Evolutionary conservation across 108 stramenopile genomes (phyloP), one percentile per base, ranked within the genome.

Genomic region (Craspedostauros australis): DNA sequence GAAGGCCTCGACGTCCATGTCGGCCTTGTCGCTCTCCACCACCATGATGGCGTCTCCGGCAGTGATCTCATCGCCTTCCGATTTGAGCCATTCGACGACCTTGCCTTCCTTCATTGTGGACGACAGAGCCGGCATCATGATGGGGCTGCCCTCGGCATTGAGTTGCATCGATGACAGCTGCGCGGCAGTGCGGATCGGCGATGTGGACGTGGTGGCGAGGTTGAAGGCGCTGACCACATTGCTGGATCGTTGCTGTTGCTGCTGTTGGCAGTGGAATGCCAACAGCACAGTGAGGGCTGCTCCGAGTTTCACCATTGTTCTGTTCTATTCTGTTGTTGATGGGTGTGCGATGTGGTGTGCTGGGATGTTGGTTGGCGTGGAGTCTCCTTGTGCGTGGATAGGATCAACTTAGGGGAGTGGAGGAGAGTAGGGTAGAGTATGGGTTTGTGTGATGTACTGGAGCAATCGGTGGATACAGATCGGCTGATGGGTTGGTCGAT

Each of bases 41-140:
- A 94, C 89, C 81, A 94, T 86, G 50, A 91, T 80, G 22, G 91
- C 75, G 38, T 96, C 93, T 5, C 91, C 91, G 3, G 85, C 89
- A 54, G 82, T 64, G 32, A 96, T 81, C 52, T 66, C 83, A 54
- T 96, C 96, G 5, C 97, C 96, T 59, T 95, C 93, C 5, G 50
- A 64, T 71, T 96, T 96, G 50, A 94, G 75, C 97, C 97, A 98
- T 3, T 84, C 64, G 41, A 95, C 95, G 23, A 98, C 88, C 26
- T 82, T 85, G 41, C 96, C 96, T 63, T 96, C 95, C 52, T 93
- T 96, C 96, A 98, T 98, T 20, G 96, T 98, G 2, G 93, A 94
- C 3, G 94, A 95, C 19, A 98, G 60, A 18, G 96, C 96, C 7
- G 96, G 96, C 96, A 98, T 98, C 67, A 83, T 80, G 50, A 91